phyloP scores from a whole-genome alignment of 2,329 filamentous ascomycete genomes.

The Pseudocercospora macadamiae region DNA sequence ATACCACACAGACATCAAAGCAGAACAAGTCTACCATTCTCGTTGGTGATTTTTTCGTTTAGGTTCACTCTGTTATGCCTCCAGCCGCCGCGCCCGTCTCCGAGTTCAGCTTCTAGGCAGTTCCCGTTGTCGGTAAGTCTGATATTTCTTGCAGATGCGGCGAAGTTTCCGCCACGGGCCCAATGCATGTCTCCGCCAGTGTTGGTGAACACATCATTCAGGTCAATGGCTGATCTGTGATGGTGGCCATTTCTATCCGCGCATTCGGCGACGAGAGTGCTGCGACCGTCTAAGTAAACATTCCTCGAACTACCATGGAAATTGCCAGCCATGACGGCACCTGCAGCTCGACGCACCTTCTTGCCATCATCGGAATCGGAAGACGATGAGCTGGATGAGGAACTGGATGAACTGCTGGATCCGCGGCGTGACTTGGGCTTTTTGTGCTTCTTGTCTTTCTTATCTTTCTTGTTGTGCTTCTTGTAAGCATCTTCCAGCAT shows the following conservation, averaged over 20 bases:
- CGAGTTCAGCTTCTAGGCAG: conserved; percentile 42
- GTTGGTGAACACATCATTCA: conserved; percentile 45
- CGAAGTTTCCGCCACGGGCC: conserved; percentile 43
- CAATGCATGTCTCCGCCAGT: conserved; percentile 42
- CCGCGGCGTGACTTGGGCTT: conserved; percentile 23
- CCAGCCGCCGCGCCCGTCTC: conserved; percentile 41
- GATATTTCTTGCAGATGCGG: conserved; percentile 37
- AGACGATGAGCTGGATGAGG: conserved; percentile 27
- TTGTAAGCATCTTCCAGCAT: conserved; percentile 59
- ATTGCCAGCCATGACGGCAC: conserved; percentile 38
- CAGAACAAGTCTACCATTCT: conserved; percentile 41
- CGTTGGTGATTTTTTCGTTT: conserved; percentile 45
- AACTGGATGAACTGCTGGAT: conserved; percentile 16
- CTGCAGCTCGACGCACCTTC: conserved; percentile 22
- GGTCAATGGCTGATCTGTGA: conserved; percentile 38
- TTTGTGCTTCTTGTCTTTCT: conserved; percentile 39
- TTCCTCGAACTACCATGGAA: conserved; percentile 40
- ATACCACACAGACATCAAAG: conserved; percentile 20
- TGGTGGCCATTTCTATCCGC: conserved; percentile 37
- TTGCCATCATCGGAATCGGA: conserved; percentile 22
- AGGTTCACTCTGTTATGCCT: conserved; percentile 37
- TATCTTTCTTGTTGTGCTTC: conserved; percentile 43
- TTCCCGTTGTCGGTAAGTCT: conserved; percentile 38
- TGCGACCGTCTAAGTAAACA: conserved; percentile 41
- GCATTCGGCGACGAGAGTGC: conserved; percentile 44